phyloP scores from a whole-genome alignment of 2,329 filamentous ascomycete genomes.

The Thelonectria rubi region DNA sequence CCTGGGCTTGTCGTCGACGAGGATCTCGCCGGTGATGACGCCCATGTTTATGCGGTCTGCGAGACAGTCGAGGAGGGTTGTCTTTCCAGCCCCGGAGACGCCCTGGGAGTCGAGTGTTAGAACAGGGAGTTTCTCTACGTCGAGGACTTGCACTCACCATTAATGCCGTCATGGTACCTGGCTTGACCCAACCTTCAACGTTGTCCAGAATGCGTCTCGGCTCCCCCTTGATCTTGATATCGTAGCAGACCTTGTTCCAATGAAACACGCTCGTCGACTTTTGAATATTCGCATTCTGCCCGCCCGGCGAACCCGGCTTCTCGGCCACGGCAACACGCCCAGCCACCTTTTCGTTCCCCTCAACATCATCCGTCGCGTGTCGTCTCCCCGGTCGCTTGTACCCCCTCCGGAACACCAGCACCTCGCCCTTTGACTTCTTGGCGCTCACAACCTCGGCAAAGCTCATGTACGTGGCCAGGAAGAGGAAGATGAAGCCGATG shows the following conservation, averaged over 20 bases:
- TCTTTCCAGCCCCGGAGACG: slow-evolving; percentile 87
- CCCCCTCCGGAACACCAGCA: slow-evolving; percentile 65
- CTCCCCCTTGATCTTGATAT: slow-evolving; percentile 73
- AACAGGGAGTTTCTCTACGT: not conserved
- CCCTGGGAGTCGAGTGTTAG: slow-evolving; percentile 21
- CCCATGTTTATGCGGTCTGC: slow-evolving; percentile 86
- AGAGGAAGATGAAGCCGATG: slow-evolving; percentile 58
- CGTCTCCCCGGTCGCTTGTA: slow-evolving; percentile 13
- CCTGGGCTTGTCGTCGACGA: slow-evolving; percentile 67
- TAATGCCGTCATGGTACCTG: slow-evolving; percentile 83
- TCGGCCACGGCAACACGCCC: slow-evolving; percentile 18
- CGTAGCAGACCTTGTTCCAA: slow-evolving; percentile 79
- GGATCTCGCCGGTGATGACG: slow-evolving; percentile 82
- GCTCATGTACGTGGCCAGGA: slow-evolving; percentile 58
- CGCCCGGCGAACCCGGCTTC: slow-evolving; percentile 26
- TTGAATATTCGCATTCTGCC: slow-evolving; percentile 42
- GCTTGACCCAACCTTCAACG: slow-evolving; percentile 78
- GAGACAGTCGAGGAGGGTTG: slow-evolving; percentile 82
- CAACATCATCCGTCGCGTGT: slow-evolving; percentile 15
- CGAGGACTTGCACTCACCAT: slow-evolving; percentile 61
- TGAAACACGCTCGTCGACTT: slow-evolving; percentile 78
- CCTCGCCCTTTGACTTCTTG: slow-evolving; percentile 67
- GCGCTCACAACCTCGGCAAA: slow-evolving; percentile 58
- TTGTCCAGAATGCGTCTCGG: slow-evolving; percentile 71
- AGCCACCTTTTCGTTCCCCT: slow-evolving; percentile 22